Conservation (phyloP, 2,329 filamentous ascomycete species). For the Claviceps sp. region DNA sequence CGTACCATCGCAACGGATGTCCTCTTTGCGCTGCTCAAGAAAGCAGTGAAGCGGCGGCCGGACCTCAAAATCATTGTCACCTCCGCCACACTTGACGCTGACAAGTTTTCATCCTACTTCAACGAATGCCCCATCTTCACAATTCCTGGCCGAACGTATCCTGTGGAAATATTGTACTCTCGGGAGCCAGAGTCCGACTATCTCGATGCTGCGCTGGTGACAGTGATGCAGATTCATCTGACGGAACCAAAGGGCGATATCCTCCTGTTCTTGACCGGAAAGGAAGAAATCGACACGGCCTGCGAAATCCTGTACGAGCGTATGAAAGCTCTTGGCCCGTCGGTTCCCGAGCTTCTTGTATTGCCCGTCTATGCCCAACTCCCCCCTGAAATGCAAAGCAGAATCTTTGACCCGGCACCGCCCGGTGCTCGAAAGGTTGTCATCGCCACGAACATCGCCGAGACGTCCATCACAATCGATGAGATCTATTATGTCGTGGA, state of each 20-base stretch:
- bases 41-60: slow-evolving; percentile 70
- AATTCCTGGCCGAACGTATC: slow-evolving; percentile 87
- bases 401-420: slow-evolving; percentile 88
- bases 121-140: slow-evolving; percentile 93
- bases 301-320: slow-evolving; percentile 88
- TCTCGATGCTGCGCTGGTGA: slow-evolving; percentile 82
- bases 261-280: slow-evolving; percentile 88
- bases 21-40: slow-evolving; percentile 85
- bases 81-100: slow-evolving; percentile 88
- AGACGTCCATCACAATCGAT: slow-evolving; percentile 96
- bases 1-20: slow-evolving; percentile 93
- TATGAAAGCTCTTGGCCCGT: slow-evolving; percentile 88
- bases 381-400: slow-evolving; percentile 84
- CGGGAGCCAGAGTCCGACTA: slow-evolving; percentile 93
- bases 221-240: slow-evolving; percentile 95
- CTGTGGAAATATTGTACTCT: slow-evolving; percentile 92
- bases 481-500: slow-evolving; percentile 96
- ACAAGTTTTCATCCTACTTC: slow-evolving; percentile 96
- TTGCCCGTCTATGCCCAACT: slow-evolving; percentile 93
- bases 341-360: slow-evolving; percentile 82
- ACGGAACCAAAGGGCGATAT: slow-evolving; percentile 90
- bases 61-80: slow-evolving; percentile 95
- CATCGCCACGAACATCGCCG: slow-evolving; percentile 95
- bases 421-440: slow-evolving; percentile 82
- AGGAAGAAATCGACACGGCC: slow-evolving; percentile 93